A percentile compares a stretch with the other conserved stretches of the same genome.
Conservation (phyloP, 2,329 filamentous ascomycete species). For the Colletotrichum kahawae region DNA sequence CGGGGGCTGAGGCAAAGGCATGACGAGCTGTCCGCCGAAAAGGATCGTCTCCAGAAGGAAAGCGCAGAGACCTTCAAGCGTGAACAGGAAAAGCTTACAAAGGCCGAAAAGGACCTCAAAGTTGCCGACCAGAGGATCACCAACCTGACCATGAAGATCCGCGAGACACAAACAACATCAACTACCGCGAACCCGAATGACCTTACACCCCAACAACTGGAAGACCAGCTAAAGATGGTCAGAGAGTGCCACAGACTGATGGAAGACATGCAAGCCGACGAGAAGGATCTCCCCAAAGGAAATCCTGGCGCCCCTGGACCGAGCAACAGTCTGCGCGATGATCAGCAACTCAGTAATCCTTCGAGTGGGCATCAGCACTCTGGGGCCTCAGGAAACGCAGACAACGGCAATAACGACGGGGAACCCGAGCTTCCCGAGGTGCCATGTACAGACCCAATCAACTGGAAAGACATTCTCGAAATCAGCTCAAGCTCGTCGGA, state of each 20-base stretch:
- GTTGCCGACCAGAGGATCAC: constrained; percentile 11
- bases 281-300: not conserved
- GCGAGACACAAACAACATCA: not conserved
- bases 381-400: not conserved
- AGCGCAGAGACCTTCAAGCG: not conserved
- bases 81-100: not conserved
- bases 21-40: not conserved
- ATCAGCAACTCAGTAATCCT: not conserved
- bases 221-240: not conserved
- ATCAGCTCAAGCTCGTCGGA: not conserved
- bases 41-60: not conserved
- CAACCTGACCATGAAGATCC: constrained; percentile 17
- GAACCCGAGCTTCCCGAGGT: not conserved
- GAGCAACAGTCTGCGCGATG: not conserved
- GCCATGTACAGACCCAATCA: not conserved
- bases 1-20: not conserved
- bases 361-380: not conserved
- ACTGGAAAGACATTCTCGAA: not conserved
- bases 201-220: not conserved
- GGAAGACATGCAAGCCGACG: not conserved
- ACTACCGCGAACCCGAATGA: not conserved
- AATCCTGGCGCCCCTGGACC: not conserved
- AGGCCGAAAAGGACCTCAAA: not conserved
- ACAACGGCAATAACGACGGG: not conserved
- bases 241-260: not conserved